A percentile compares a stretch with the other conserved stretches of the same genome.
phyloP scores from a whole-genome alignment of 345 rosid species.

The Populus euphratica region DNA sequence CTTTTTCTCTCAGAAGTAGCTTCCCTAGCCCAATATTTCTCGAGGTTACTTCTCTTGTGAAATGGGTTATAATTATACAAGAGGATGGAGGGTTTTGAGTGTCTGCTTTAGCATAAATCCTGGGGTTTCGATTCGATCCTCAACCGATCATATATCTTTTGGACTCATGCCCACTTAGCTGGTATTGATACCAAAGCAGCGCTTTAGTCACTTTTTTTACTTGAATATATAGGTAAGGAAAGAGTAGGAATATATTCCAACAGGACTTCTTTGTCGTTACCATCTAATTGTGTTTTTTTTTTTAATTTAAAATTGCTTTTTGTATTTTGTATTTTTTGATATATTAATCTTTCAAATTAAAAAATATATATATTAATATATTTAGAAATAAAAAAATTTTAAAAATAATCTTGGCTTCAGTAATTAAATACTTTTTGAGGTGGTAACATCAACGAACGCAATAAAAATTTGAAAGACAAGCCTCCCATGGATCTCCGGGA shows the following conservation, averaged over 20 bases:
- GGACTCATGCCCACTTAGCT: constrained; percentile 4
- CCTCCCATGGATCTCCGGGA: too few relatives aligned
- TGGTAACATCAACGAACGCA: too few relatives aligned
- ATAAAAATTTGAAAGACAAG: too few relatives aligned
- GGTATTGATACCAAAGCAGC: background rate
- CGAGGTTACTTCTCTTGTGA: background rate
- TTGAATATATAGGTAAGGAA: background rate
- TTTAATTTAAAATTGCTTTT: too few relatives aligned
- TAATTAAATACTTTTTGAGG: too few relatives aligned
- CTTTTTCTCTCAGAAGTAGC: background rate
- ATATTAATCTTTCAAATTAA: too few relatives aligned
- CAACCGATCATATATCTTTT: constrained; percentile 20
- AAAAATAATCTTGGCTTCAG: too few relatives aligned
- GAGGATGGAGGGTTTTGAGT: background rate
- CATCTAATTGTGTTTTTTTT: too few relatives aligned
- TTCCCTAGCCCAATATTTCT: background rate
- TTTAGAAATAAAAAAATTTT: too few relatives aligned
- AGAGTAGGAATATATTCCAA: constrained; percentile 10
- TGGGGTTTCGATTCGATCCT: constrained; percentile 29
- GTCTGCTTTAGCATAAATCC: constrained; percentile 44
- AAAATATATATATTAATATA: too few relatives aligned
- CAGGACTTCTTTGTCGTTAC: background rate
- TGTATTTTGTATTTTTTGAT: too few relatives aligned
- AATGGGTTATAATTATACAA: background rate
- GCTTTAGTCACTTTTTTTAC: background rate